Evolutionary conservation across 441 rosid genomes (phyloP), one percentile per base, ranked within the genome.

Genomic region (Gossypium davidsonii): DNA sequence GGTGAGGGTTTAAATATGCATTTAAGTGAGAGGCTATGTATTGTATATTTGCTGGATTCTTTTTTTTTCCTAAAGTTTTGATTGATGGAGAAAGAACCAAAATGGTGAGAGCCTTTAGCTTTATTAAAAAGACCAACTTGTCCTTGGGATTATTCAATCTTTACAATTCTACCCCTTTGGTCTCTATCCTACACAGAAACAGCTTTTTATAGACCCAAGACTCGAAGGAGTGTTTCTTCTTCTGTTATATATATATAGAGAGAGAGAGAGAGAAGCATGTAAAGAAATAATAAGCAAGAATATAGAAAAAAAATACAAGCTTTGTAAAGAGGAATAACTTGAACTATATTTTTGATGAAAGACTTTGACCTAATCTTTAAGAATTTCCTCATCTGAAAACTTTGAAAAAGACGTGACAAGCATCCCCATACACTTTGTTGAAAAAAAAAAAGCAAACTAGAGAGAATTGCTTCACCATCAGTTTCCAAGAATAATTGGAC

Each of bases 301-400:
- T 2, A 58, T 15, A 20, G 58, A 21, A 21, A 21, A 21, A 83
- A 70, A 73, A 71, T 62, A 56, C 20, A 73, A 63, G 18, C 28
- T 59, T 59, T 59, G 10, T 61, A 69, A 72, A 28, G 82, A 78
- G 84, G 83, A 83, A 85, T 82, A 80, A 63, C 34, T 31, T 31
- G 34, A 31, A 31, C 55, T 26, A 26, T 70, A 11, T 59, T 71
- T 12, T 52, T 49, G 78, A 72, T 3, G 37, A 58, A 8, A 67
- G 74, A 67, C 74, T 86, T 84, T 85, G 89, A 82, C 86, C 79
- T 80, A 61, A 78, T 78, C 79, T 77, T 73, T 80, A 53, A 75
- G 78, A 82, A 79, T 75, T 79, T 76, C 46, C 73, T 70, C 81
- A 51, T 69, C 72, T 39, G 6, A 26, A 51, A 79, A 76, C 72